Percentiles rank a stretch among this genome's conserved stretches.
These are phyloP conservation scores for Tilletia caries DNA, from an alignment of 1,284 basidiomycete genomes.

Conservation along the genomic window DNA sequence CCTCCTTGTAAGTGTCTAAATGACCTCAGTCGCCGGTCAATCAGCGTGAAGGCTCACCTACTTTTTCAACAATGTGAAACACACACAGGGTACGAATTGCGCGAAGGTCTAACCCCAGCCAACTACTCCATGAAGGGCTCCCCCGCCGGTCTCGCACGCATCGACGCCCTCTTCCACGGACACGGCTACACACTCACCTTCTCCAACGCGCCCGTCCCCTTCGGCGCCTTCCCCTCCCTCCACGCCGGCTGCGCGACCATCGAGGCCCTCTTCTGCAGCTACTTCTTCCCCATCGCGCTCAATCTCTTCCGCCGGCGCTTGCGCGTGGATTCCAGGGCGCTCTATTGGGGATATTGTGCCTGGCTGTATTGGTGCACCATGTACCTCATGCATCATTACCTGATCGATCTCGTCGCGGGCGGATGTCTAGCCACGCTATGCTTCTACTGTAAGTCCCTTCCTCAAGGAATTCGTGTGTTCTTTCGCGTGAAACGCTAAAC, in stretches of 20 bases:
- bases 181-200: constrained; percentile 80
- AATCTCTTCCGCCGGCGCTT: constrained; percentile 29
- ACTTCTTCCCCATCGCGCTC: constrained; percentile 75
- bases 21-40: background rate
- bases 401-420: constrained; percentile 92
- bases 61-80: too few species aligned
- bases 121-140: constrained; percentile 84
- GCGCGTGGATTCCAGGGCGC: constrained; percentile 54
- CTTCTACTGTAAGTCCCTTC: constrained; percentile 68
- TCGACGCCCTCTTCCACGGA: constrained; percentile 79
- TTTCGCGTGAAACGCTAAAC: background rate
- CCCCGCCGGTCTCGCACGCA: constrained; percentile 84
- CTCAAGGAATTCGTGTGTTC: background rate
- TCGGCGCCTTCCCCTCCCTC: constrained; percentile 92
- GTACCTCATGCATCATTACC: constrained; percentile 68
- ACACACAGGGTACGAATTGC: constrained; percentile 84
- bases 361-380: constrained; percentile 96
- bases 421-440: constrained; percentile 80
- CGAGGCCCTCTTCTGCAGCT: constrained; percentile 85
- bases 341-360: constrained; percentile 80
- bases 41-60: too few species aligned
- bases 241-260: constrained; percentile 88
- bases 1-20: constrained; percentile 65
- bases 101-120: constrained; percentile 91
- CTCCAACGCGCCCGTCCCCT: constrained; percentile 83